Evolutionary conservation across 73 alveolate genomes (phyloP), one percentile per base, ranked within the genome.

Genomic region (Effrenium voratum): DNA sequence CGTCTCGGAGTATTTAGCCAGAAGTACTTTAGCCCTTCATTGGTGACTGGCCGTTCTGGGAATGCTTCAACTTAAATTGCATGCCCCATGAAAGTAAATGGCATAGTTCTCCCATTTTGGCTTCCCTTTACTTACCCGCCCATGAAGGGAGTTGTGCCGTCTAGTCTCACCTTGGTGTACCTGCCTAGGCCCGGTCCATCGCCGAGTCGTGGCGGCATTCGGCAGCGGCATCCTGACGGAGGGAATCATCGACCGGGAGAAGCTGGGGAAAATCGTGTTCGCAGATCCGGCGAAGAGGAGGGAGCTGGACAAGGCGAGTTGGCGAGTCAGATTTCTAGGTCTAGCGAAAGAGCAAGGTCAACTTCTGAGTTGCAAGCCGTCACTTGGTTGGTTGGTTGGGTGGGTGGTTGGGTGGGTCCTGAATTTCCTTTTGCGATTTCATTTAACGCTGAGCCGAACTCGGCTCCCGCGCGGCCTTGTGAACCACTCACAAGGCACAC

Each of bases 181-280:
- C 15, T 57, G 24, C 81, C 52, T 26, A 88, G 95, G 95, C 30
- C 60, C 43, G 2, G 70, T 90, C 50, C 97, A 90, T 76, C 82
- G 40, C 26, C 86, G 97, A 30, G 43, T 90, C 47, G 97, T 90
- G 45, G n/a, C 97, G 40, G 97, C 66, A 87, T 90, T 90, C 36
- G 97, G 97, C 57, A 57, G 50, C 32, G 73, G 30, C 3, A 87
- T 90, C 38, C 87, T 90, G 77, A 44, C 87, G 3, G 97, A 45
- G 15, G 97, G 97, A 40, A 44, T 70, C 97, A 90, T 90, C 55
- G 97, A 90, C 87, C 52, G 97, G 32, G 97, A 90, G 49, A 90
- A 90, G 87, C 63, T 90, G 52, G 87, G 87, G 15, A 44, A 70
- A 46, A 47, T 90, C 38, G 73, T 90, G 5, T 90, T 90, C 34